Evolutionary conservation across 2,329 filamentous ascomycete species (phyloP), one percentile per base, ranked within the genome.

Genomic region (Aspergillus cejpii): DNA sequence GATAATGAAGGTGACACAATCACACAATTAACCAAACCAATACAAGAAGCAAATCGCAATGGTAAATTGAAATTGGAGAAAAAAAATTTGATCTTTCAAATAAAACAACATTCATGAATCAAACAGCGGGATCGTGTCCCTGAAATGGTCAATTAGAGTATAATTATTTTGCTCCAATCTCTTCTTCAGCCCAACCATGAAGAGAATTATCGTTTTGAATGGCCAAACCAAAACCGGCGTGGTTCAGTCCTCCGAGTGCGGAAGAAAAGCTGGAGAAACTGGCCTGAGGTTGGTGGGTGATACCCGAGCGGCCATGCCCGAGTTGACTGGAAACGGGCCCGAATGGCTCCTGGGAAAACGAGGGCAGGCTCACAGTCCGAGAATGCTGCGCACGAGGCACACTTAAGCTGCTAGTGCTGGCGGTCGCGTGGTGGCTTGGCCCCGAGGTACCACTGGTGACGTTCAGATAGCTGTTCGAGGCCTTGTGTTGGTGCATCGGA

Each of bases 351-450:
- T 82, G 77, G 2, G 77, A 79, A 63, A 83, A 83, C 5, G 79
- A 80, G 1, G 92, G 92, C 60, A 98, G 73, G 64, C 89, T 95
- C 48, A 96, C 88, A 26, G 92, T 89, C 28, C 92, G 84, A 60
- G 81, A 91, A 61, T 85, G 81, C 52, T 78, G 76, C 34, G 76
- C 75, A 45, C 78, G 74, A 36, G 73, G 74, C 44, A 72, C 70
- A 43, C 70, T 77, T 43, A 79, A 62, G 53, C 64, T 71, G 49
- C 66, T 69, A 45, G 79, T 83, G 41, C 80, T 80, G 2, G 87
- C 86, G 2, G 61, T 61, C 23, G 86, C 84, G 40, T 92, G 76
- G 28, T 94, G 78, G 6, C 86, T 85, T 34, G 85, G 84, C 49
- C 90, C 84, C 1, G 83, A 87, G 1, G 83, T 55, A 37, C 70